These are phyloP conservation scores for Chlorella sp. DNA, from an alignment of 139 green algal genomes.

Conservation along the genomic window DNA sequence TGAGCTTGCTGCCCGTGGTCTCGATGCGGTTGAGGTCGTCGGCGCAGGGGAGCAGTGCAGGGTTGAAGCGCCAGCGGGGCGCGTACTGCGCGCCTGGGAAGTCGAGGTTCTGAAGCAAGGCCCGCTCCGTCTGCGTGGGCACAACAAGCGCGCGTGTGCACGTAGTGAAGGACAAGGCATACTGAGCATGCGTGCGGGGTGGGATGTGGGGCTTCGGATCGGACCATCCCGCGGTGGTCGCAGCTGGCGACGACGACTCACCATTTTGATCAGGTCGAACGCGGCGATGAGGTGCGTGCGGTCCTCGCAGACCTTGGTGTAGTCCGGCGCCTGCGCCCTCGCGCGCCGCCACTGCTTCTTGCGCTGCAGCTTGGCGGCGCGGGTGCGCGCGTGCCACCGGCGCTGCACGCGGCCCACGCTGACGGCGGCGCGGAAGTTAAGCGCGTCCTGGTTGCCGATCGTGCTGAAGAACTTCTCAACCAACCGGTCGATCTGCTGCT, in stretches of 20 bases:
- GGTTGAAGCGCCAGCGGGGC: conserved; percentile 2
- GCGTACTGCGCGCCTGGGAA: background rate
- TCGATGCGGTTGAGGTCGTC: background rate
- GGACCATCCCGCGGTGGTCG: background rate
- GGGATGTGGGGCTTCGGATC: no score
- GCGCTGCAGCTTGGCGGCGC: conserved; percentile 41
- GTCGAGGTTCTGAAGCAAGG: background rate
- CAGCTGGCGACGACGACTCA: background rate
- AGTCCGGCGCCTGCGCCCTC: background rate
- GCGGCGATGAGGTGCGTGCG: background rate
- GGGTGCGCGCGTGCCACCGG: conserved; percentile 56
- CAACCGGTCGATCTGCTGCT: conserved; percentile 57
- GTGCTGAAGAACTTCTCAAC: conserved; percentile 54
- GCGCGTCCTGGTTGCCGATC: conserved; percentile 45
- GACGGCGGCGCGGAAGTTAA: conserved; percentile 63
- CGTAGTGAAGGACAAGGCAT: background rate
- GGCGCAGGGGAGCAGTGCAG: background rate
- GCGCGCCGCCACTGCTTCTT: background rate
- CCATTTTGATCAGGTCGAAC: background rate
- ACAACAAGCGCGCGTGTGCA: background rate
- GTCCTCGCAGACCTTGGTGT: background rate
- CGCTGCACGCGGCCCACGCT: conserved; percentile 45
- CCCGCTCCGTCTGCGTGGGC: background rate
- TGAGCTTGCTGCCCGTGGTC: background rate
- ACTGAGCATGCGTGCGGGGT: background rate